These are phyloP conservation scores for Adiantum capillusveneris DNA, from an alignment of 75 land plant genomes.

Conservation along the genomic window DNA sequence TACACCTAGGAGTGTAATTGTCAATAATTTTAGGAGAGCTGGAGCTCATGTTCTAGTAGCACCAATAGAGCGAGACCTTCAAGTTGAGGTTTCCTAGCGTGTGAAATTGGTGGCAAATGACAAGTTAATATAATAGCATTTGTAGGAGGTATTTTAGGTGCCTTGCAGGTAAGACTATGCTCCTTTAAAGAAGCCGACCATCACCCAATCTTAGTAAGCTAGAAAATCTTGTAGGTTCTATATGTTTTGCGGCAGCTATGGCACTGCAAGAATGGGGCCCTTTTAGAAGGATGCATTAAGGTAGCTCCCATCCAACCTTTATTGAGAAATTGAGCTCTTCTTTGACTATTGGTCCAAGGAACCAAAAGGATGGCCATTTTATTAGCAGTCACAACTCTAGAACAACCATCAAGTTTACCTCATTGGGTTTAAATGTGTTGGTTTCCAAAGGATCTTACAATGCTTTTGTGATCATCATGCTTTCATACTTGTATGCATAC, in stretches of 20 bases:
- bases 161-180: conserved; percentile 64
- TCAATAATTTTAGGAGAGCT: conserved; percentile 63
- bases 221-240: conserved; percentile 67
- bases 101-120: conserved; percentile 67
- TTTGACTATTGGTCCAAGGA: conserved; percentile 54
- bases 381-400: conserved; percentile 90
- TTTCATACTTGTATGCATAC: no score
- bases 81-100: conserved; percentile 49
- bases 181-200: conserved; percentile 43
- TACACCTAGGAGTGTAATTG: no score
- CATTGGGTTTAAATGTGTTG: no score
- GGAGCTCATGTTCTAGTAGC: conserved; percentile 73
- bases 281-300: conserved; percentile 56
- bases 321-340: conserved; percentile 55
- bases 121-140: conserved; percentile 50
- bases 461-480: no score
- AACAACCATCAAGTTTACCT: conserved; percentile 77
- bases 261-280: conserved; percentile 80
- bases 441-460: no score
- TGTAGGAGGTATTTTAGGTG: conserved; percentile 95
- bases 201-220: conserved; percentile 69
- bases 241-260: conserved; percentile 96
- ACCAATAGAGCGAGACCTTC: conserved; percentile 51
- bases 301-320: conserved; percentile 59
- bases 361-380: conserved; percentile 56